These are phyloP conservation scores for Colletotrichum neosansevieriae DNA, from an alignment of 2,329 filamentous ascomycete genomes.

Conservation along the genomic window DNA sequence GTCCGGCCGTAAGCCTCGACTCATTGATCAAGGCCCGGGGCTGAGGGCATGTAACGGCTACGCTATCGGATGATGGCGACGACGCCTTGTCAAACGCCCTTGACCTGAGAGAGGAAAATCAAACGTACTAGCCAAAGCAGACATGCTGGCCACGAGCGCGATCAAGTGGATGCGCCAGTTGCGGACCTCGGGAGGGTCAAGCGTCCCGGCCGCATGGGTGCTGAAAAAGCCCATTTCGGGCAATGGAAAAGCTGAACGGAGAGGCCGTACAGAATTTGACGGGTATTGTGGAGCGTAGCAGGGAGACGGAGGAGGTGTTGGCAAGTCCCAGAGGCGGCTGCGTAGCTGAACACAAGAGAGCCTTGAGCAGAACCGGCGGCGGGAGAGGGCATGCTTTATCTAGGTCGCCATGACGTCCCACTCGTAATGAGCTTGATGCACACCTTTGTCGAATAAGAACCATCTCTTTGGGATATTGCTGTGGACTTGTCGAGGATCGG, in stretches of 20 bases:
- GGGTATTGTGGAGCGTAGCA: not conserved
- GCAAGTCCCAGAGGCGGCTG: constrained; percentile 10
- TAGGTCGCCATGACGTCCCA: constrained; percentile 30
- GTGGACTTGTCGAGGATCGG: constrained; percentile 29
- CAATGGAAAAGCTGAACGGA: not conserved
- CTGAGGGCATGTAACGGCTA: too few species aligned
- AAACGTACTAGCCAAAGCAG: constrained; percentile 44
- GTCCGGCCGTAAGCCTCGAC: not conserved
- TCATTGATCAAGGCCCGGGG: not conserved
- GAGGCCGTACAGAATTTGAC: not conserved
- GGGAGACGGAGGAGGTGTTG: not conserved
- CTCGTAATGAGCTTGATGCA: constrained; percentile 30
- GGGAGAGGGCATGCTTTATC: constrained; percentile 36
- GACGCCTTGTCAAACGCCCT: too few species aligned
- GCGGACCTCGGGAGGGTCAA: constrained; percentile 44
- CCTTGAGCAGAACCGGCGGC: not conserved
- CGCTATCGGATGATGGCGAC: too few species aligned
- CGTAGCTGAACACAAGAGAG: constrained; percentile 5
- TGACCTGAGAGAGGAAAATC: too few species aligned
- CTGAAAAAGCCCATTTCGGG: constrained; percentile 44
- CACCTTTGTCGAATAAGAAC: constrained; percentile 20
- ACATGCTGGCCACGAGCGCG: constrained; percentile 46
- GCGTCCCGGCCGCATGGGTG: constrained; percentile 45
- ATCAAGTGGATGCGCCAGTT: constrained; percentile 47
- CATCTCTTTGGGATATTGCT: not conserved